Conservation (phyloP, 108 stramenopile genomes). For the Skeletonema menzelii region DNA sequence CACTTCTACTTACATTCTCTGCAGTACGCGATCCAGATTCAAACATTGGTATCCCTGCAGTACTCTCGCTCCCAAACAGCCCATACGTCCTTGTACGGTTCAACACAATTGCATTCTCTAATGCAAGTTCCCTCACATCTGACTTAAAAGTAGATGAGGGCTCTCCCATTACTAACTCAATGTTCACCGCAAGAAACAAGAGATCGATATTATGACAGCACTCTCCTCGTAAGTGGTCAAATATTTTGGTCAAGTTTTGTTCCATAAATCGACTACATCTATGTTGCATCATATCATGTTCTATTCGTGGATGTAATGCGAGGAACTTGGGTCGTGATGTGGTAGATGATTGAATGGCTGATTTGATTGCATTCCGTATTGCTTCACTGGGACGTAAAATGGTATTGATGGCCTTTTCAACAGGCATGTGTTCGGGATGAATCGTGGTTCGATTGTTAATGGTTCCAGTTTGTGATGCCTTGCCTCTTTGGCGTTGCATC, state of each 20-base stretch:
- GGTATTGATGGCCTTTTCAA: conserved; percentile 26
- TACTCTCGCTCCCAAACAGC: conserved; percentile 6
- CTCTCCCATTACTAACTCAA: conserved; percentile 3
- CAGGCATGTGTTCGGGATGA: conserved; percentile 13
- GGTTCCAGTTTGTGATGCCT: neutral
- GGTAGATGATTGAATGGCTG: conserved; percentile 1
- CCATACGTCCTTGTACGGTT: conserved; percentile 19
- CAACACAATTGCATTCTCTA: conserved; percentile 51
- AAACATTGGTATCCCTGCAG: conserved; percentile 43
- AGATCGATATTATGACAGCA: conserved; percentile 6
- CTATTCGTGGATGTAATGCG: conserved; percentile 75
- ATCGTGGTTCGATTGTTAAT: neutral
- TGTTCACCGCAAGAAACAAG: conserved; percentile 35
- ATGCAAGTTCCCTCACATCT: conserved; percentile 23
- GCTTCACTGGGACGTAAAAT: conserved; percentile 27
- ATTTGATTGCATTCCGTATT: conserved; percentile 5
- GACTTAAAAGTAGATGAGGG: conserved; percentile 10
- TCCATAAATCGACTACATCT: conserved; percentile 60
- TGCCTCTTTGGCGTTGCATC: conserved; percentile 3
- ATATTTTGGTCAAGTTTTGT: conserved; percentile 59
- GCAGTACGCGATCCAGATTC: conserved; percentile 60
- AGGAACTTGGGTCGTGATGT: neutral
- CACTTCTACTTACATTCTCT: conserved; percentile 18
- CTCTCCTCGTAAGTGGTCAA: conserved; percentile 39
- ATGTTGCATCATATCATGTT: conserved; percentile 74